phyloP scores from a whole-genome alignment of 495 filamentous ascomycete genomes.

The Bryoglossum gracile region DNA sequence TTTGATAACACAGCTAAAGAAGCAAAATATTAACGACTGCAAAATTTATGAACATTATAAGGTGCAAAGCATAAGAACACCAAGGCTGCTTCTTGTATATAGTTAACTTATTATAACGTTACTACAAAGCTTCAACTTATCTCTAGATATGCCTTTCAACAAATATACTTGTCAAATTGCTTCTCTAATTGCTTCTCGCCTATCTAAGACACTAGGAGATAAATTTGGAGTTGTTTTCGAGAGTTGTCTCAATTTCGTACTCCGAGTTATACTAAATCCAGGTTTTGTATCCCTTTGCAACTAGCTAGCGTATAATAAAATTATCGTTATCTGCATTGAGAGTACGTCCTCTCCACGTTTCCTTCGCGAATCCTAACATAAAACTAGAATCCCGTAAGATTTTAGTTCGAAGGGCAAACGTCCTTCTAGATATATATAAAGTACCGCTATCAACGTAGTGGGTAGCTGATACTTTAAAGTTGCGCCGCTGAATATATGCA shows the following conservation, averaged over 20 bases:
- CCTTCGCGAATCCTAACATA: not conserved
- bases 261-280: not conserved
- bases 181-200: slow-evolving; percentile 25
- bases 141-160: slow-evolving; percentile 48
- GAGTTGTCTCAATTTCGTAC: not conserved
- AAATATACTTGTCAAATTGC: slow-evolving; percentile 37
- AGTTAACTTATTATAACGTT: slow-evolving; percentile 3
- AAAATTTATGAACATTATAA: slow-evolving; percentile 52
- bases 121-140: slow-evolving; percentile 29
- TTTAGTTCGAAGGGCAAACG: slow-evolving; percentile 19
- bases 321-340: not conserved
- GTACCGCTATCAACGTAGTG: slow-evolving; percentile 69
- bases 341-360: not conserved
- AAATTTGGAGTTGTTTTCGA: not conserved
- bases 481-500: slow-evolving; percentile 69
- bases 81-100: slow-evolving; percentile 45
- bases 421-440: not conserved
- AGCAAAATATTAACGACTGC: slow-evolving; percentile 47
- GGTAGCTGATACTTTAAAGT: slow-evolving; percentile 80
- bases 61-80: slow-evolving; percentile 53
- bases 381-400: not conserved
- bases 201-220: slow-evolving; percentile 42
- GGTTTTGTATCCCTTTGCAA: not conserved
- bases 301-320: not conserved
- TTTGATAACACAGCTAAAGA: slow-evolving; percentile 25